Conservation (phyloP, 495 filamentous ascomycete species). For the Aspergillus incahuasiensis region DNA sequence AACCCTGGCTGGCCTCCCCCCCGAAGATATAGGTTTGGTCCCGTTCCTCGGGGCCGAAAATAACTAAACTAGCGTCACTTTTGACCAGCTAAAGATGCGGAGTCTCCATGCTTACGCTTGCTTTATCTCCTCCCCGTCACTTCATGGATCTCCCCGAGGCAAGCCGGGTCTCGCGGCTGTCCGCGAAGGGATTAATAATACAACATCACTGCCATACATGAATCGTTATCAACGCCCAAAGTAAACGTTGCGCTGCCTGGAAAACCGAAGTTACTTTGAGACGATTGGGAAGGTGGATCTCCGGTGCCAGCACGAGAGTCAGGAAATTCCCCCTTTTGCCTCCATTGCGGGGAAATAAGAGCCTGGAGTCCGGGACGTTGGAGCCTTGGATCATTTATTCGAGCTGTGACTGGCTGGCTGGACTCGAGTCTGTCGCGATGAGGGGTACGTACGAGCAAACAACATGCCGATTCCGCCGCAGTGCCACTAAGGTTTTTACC, state of each 20-base stretch:
- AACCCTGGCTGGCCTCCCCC: background rate
- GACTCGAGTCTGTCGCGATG: background rate
- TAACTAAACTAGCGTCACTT: background rate
- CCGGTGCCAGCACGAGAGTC: background rate
- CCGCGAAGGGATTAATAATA: background rate
- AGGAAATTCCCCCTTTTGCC: conserved; percentile 2
- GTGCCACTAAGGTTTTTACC: background rate
- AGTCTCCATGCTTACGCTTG: background rate
- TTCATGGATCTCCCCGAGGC: background rate
- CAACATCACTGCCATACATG: background rate
- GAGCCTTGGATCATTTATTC: background rate
- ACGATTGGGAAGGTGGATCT: background rate
- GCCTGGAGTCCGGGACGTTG: background rate
- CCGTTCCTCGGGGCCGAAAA: background rate
- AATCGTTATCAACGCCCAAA: background rate
- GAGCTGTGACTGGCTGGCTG: background rate
- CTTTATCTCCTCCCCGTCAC: conserved; percentile 3
- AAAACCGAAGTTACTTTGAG: background rate
- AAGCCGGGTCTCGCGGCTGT: background rate
- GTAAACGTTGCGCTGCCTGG: background rate
- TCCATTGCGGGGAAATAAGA: conserved; percentile 2
- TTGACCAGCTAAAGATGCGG: background rate
- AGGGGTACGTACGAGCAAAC: background rate
- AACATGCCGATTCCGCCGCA: background rate
- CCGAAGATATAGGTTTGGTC: background rate